phyloP scores from a whole-genome alignment of 2,329 filamentous ascomycete genomes.

The Calonectria ilicicola region DNA sequence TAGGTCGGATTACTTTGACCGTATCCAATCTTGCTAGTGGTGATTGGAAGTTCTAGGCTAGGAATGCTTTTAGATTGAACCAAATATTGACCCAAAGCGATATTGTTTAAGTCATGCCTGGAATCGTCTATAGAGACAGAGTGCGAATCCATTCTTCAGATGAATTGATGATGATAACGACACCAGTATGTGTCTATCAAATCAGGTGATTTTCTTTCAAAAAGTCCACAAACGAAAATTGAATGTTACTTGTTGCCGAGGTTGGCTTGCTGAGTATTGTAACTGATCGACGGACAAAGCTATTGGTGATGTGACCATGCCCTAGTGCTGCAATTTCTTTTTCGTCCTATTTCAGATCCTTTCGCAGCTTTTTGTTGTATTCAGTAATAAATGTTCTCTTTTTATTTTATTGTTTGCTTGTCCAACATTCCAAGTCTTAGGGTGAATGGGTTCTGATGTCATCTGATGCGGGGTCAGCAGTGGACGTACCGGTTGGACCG shows the following conservation, averaged over 20 bases:
- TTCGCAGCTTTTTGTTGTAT: neutral
- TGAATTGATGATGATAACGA: too few relatives aligned
- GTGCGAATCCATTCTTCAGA: neutral
- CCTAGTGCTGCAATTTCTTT: too few relatives aligned
- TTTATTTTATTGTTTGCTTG: neutral
- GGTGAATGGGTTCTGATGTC: neutral
- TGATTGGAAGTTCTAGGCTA: neutral
- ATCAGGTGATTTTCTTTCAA: too few relatives aligned
- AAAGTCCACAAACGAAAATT: too few relatives aligned
- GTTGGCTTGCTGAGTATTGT: too few relatives aligned
- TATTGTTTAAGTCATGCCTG: neutral
- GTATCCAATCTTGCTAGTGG: constrained; percentile 16
- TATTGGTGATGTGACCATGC: too few relatives aligned
- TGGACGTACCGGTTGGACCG: neutral
- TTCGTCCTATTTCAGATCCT: too few relatives aligned
- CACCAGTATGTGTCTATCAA: too few relatives aligned
- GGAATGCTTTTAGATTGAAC: neutral
- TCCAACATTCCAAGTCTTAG: neutral
- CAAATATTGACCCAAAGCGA: constrained; percentile 9
- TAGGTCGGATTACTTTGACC: constrained; percentile 26
- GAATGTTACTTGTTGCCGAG: too few relatives aligned
- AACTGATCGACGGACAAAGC: too few relatives aligned
- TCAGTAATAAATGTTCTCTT: too few relatives aligned
- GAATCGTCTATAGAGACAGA: neutral
- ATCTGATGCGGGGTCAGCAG: neutral